A percentile compares a stretch with the other conserved stretches of the same genome.
Evolutionary conservation across 2,329 filamentous ascomycete species (phyloP).

Genomic region (Teratosphaeria destructans): DNA sequence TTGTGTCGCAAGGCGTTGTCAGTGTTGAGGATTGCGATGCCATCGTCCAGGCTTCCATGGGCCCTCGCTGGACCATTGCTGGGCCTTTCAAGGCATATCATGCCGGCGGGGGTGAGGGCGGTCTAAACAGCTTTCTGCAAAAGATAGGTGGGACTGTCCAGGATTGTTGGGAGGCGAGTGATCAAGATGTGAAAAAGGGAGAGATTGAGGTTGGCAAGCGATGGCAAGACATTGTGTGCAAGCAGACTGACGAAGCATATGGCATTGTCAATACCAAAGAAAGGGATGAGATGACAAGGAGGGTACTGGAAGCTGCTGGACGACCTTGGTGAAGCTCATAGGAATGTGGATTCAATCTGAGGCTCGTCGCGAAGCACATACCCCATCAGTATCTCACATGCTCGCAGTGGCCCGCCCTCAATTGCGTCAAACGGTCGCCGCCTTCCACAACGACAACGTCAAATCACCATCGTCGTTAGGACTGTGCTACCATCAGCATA

Average conservation of each 20-base stretch:
- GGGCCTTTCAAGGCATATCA: constrained; percentile 51
- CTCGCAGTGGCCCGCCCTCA: too few relatives aligned
- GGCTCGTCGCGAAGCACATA: background rate
- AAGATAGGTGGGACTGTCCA: constrained; percentile 48
- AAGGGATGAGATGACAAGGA: constrained; percentile 33
- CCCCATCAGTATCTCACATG: background rate
- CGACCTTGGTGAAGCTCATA: constrained; percentile 1
- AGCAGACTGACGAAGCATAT: constrained; percentile 38
- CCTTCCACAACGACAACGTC: background rate
- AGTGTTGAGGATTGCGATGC: constrained; percentile 43
- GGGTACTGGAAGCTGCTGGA: constrained; percentile 29
- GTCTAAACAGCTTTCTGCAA: constrained; percentile 43
- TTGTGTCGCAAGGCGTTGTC: constrained; percentile 45
- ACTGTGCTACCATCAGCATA: constrained; percentile 4
- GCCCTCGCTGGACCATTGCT: constrained; percentile 45
- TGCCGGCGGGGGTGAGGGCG: constrained; percentile 46
- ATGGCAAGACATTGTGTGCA: constrained; percentile 39
- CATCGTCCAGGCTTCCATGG: constrained; percentile 43
- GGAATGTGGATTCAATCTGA: background rate
- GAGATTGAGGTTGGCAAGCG: constrained; percentile 30
- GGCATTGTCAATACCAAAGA: constrained; percentile 32
- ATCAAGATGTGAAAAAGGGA: constrained; percentile 20
- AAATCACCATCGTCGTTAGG: constrained; percentile 1
- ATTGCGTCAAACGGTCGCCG: background rate
- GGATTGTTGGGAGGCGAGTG: constrained; percentile 43